phyloP scores from a whole-genome alignment of 2,329 filamentous ascomycete genomes.

The Ophiostoma populinum region DNA sequence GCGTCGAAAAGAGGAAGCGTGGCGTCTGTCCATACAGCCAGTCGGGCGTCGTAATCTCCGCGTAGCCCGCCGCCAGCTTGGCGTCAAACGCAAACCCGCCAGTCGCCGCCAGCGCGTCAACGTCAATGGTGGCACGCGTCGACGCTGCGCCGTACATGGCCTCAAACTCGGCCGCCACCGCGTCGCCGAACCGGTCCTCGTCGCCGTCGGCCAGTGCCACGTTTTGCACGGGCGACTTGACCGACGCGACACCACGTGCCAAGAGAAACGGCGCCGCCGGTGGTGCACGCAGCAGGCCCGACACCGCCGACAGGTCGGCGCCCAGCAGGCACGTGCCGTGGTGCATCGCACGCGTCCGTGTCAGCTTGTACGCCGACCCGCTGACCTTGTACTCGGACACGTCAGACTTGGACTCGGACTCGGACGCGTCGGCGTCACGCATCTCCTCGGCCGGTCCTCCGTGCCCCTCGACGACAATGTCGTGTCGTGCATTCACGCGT shows the following conservation, averaged over 20 bases:
- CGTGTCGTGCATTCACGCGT: conserved; percentile 76
- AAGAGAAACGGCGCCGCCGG: conserved; percentile 52
- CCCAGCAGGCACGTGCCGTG: conserved; percentile 79
- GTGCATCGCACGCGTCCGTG: conserved; percentile 59
- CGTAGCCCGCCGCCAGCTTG: conserved; percentile 34
- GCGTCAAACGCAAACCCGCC: conserved; percentile 23
- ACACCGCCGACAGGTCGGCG: conserved; percentile 56
- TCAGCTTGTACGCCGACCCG: conserved; percentile 90
- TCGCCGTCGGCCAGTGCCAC: conserved; percentile 21
- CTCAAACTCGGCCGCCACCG: conserved; percentile 48
- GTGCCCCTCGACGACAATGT: conserved; percentile 57
- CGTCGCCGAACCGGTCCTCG: conserved; percentile 27
- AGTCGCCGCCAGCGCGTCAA: conserved; percentile 30
- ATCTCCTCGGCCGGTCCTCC: too few relatives aligned
- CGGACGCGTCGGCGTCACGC: conserved; percentile 10
- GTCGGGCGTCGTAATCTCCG: conserved; percentile 43
- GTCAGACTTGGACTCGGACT: background rate
- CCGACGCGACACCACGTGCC: conserved; percentile 78
- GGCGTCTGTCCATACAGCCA: conserved; percentile 84
- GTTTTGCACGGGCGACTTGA: conserved; percentile 71
- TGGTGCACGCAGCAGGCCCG: conserved; percentile 58
- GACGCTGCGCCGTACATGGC: conserved; percentile 40
- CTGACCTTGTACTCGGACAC: conserved; percentile 48
- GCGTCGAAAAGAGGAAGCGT: conserved; percentile 54
- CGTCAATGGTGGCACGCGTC: conserved; percentile 16